These are phyloP conservation scores for Mycena capillaripes DNA, from an alignment of 768 basidiomycete species.

Conservation along the genomic window DNA sequence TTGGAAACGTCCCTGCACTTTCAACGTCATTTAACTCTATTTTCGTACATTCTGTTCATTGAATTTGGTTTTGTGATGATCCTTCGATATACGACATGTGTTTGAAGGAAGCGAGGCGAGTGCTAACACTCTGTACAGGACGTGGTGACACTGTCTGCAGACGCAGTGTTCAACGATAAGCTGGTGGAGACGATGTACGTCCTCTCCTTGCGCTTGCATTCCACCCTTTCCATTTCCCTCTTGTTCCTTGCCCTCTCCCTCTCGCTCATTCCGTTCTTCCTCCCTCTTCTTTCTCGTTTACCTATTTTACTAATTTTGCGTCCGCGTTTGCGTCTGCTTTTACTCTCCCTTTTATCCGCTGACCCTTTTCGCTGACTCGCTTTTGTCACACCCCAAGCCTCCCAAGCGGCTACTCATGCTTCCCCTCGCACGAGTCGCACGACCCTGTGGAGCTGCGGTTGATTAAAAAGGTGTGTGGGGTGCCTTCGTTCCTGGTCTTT, in stretches of 20 bases:
- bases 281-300: not conserved
- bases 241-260: too few relatives aligned
- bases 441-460: constrained; percentile 71
- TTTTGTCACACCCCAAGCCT: too few relatives aligned
- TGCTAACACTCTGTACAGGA: not conserved
- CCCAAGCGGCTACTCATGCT: constrained; percentile 72
- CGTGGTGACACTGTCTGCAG: constrained; percentile 70
- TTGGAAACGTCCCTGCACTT: not conserved
- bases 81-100: not conserved
- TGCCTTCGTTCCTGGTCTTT: constrained; percentile 53
- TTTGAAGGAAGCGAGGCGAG: not conserved
- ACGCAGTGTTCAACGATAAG: constrained; percentile 83
- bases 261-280: too few relatives aligned
- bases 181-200: constrained; percentile 81
- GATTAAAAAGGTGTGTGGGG: constrained; percentile 64
- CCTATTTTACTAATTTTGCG: too few relatives aligned
- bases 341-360: too few relatives aligned
- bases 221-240: constrained; percentile 57
- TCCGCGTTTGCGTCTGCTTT: too few relatives aligned
- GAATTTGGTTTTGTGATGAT: not conserved
- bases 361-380: too few relatives aligned
- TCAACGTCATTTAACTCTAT: not conserved
- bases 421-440: constrained; percentile 72
- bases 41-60: not conserved
- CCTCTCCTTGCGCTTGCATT: not conserved